These are phyloP conservation scores for Emiliania huxleyi DNA, from an alignment of 78 protist species.

Conservation along the genomic window DNA sequence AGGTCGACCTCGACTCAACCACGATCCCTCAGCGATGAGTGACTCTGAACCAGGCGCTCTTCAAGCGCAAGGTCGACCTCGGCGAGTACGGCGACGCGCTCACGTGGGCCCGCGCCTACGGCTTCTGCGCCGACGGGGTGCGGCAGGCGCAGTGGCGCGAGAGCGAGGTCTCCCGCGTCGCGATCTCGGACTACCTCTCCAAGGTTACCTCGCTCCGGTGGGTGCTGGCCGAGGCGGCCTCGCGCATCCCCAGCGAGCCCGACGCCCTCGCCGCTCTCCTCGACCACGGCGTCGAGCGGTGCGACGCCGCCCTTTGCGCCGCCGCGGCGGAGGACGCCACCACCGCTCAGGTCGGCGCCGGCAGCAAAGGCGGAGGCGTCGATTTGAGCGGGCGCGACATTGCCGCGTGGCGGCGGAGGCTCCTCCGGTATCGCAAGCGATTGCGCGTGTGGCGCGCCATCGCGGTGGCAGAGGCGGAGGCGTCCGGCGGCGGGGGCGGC, in stretches of 20 bases:
- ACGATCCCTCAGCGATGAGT: no score
- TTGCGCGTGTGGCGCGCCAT: not conserved
- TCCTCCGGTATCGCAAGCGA: not conserved
- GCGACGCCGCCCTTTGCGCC: not conserved
- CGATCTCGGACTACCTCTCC: not conserved
- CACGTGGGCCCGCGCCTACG: not conserved
- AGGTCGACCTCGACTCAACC: not conserved
- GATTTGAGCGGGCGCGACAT: no score
- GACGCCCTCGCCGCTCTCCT: not conserved
- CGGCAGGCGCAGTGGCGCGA: conserved; percentile 1
- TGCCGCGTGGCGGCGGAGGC: not conserved
- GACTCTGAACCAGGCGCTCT: not conserved
- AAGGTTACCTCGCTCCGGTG: not conserved
- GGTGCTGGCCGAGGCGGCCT: not conserved
- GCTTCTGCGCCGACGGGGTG: not conserved
- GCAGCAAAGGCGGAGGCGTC: no score
- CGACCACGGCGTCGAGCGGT: not conserved
- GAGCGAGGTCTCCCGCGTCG: not conserved
- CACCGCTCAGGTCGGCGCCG: no score
- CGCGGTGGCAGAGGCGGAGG: not conserved
- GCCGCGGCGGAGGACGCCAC: not conserved
- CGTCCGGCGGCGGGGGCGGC: not conserved
- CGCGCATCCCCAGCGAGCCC: not conserved
- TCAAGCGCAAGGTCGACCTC: not conserved
- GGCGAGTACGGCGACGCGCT: not conserved